Percentiles rank a stretch among this genome's conserved stretches.
These are phyloP conservation scores for Penicillium paxilli DNA, from an alignment of 495 filamentous ascomycete species.

Conservation along the genomic window DNA sequence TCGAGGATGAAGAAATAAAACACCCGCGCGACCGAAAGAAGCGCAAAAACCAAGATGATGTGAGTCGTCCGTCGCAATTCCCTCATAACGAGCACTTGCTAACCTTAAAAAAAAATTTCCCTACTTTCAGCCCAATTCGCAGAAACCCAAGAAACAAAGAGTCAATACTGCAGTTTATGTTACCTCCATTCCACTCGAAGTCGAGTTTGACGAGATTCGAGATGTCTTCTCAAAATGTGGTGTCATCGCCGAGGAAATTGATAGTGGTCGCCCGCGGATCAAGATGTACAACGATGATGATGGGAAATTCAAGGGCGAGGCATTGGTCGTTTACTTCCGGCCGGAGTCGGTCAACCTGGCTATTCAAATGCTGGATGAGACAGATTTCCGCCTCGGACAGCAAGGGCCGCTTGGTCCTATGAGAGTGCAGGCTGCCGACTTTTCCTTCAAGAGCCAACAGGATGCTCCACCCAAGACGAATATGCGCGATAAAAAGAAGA, in stretches of 20 bases:
- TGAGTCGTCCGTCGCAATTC: constrained; percentile 34
- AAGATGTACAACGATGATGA: constrained; percentile 87
- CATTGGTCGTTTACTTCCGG: constrained; percentile 90
- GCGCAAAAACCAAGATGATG: constrained; percentile 62
- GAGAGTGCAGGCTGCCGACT: constrained; percentile 80
- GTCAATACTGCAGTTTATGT: constrained; percentile 92
- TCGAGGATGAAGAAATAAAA: constrained; percentile 60
- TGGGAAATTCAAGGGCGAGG: constrained; percentile 90
- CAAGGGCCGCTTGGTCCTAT: constrained; percentile 61
- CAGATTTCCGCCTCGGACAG: constrained; percentile 70
- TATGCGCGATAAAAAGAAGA: constrained; percentile 72
- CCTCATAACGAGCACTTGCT: too few species aligned
- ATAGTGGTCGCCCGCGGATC: constrained; percentile 79
- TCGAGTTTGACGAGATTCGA: constrained; percentile 73
- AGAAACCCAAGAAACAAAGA: constrained; percentile 62
- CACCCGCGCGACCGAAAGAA: constrained; percentile 70
- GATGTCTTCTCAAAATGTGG: constrained; percentile 84
- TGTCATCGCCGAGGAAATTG: constrained; percentile 92
- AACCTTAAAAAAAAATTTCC: neutral
- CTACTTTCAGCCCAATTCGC: constrained; percentile 30
- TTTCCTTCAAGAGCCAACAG: constrained; percentile 78
- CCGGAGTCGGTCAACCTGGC: constrained; percentile 87
- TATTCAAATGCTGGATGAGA: constrained; percentile 89
- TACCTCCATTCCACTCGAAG: constrained; percentile 78
- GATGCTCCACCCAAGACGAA: constrained; percentile 55